Conservation (phyloP, 352 stramenopile genomes). For the Globisporangium nunn region DNA sequence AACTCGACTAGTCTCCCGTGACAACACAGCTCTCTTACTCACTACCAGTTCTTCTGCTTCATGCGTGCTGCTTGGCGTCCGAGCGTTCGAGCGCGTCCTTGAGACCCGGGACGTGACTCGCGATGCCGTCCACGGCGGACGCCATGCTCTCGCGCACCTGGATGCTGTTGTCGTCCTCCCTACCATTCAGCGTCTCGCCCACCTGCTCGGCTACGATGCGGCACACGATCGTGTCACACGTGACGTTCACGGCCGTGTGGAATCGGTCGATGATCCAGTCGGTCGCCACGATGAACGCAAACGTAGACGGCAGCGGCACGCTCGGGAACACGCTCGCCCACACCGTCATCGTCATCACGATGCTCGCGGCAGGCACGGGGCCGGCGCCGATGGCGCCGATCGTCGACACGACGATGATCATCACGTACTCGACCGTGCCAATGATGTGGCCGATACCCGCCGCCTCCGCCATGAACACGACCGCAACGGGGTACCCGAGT, state of each 20-base stretch:
- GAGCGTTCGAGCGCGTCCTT: neutral
- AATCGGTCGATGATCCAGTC: conserved; percentile 60
- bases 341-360: conserved; percentile 23
- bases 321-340: conserved; percentile 20
- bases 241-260: conserved; percentile 53
- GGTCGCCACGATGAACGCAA: conserved; percentile 45
- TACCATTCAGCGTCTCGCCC: neutral
- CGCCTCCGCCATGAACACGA: conserved; percentile 31
- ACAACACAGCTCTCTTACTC: too few species aligned
- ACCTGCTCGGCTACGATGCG: conserved; percentile 35
- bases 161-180: neutral
- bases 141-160: neutral
- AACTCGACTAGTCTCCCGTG: too few species aligned
- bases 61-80: neutral
- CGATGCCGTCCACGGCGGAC: neutral
- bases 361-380: conserved; percentile 13
- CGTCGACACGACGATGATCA: conserved; percentile 22
- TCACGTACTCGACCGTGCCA: conserved; percentile 13
- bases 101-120: neutral
- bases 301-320: conserved; percentile 29
- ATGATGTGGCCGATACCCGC: conserved; percentile 16
- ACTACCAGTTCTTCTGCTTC: neutral
- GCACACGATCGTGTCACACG: conserved; percentile 45
- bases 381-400: conserved; percentile 15
- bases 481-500: conserved; percentile 20